phyloP scores from a whole-genome alignment of 495 filamentous ascomycete genomes.

The Xylaria curta region DNA sequence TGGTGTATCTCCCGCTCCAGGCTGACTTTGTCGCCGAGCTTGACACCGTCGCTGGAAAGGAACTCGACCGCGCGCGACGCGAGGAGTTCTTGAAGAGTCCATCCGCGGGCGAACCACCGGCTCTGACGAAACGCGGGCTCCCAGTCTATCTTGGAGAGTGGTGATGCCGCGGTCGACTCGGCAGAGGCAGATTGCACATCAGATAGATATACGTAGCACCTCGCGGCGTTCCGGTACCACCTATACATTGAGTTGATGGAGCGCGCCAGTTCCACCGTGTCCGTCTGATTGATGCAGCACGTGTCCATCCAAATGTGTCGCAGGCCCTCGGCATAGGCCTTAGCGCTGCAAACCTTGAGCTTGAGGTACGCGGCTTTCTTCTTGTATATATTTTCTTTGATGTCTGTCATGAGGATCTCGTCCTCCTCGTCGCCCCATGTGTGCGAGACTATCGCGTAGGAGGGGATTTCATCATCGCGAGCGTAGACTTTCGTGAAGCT shows the following conservation, averaged over 20 bases:
- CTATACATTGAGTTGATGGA: not conserved
- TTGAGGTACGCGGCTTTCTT: not conserved
- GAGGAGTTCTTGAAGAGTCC: not conserved
- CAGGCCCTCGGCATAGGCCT: not conserved
- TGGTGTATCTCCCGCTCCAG: not conserved
- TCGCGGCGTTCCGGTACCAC: not conserved
- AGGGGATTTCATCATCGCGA: not conserved
- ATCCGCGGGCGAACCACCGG: not conserved
- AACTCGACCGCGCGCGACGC: conserved; percentile 3
- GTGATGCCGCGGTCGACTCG: too few relatives aligned
- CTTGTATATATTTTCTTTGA: not conserved
- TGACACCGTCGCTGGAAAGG: not conserved
- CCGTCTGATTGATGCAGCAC: not conserved
- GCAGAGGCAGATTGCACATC: not conserved
- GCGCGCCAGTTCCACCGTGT: not conserved
- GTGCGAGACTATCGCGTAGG: not conserved
- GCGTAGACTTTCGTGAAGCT: not conserved
- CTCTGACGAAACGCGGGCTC: not conserved
- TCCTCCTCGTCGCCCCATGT: not conserved
- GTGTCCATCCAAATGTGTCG: not conserved
- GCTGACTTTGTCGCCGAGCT: not conserved
- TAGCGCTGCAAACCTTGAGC: not conserved
- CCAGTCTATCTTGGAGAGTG: not conserved
- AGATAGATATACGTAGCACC: not conserved
- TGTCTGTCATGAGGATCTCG: not conserved